Evolutionary conservation across 306 rosid genomes (phyloP).

Genomic region (Senna siamea): DNA sequence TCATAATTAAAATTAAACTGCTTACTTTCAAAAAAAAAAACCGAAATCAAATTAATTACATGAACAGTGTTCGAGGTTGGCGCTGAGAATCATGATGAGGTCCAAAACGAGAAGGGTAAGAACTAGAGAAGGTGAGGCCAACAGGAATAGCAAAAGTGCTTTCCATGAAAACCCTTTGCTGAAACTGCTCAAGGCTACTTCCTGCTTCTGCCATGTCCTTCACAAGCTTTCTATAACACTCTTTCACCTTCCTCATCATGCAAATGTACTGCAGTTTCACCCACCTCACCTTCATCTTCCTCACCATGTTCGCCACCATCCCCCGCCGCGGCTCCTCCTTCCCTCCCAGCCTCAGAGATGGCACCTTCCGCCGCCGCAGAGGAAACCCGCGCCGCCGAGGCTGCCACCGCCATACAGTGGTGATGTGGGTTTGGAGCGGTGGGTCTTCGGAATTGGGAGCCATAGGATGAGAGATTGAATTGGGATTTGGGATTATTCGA

Average conservation of each 20-base stretch:
- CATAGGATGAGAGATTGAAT: neutral
- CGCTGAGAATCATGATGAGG: conserved; percentile 50
- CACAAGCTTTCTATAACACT: conserved; percentile 44
- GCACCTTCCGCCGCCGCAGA: conserved; percentile 50
- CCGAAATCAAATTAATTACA: conserved; percentile 10
- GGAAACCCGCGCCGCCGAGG: conserved; percentile 43
- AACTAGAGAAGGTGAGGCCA: conserved; percentile 52
- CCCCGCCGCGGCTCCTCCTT: conserved; percentile 46
- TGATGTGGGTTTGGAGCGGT: neutral
- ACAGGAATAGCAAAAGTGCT: conserved; percentile 63
- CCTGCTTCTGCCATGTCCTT: conserved; percentile 60
- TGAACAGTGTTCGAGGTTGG: conserved; percentile 38
- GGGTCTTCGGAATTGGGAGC: conserved; percentile 26
- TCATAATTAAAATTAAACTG: neutral
- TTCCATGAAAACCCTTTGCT: conserved; percentile 63
- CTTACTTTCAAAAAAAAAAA: neutral
- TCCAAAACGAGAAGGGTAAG: conserved; percentile 50
- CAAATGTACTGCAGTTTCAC: conserved; percentile 52
- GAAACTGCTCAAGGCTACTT: conserved; percentile 54
- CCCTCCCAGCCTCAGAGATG: conserved; percentile 53
- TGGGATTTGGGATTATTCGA: too few relatives aligned
- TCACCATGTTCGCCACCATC: conserved; percentile 25
- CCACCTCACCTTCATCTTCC: conserved; percentile 59
- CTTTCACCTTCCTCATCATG: conserved; percentile 53
- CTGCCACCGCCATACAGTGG: conserved; percentile 27